Percentiles rank a stretch among this genome's conserved stretches.
phyloP scores from a whole-genome alignment of 108 stramenopile species.

The Stephanodiscus triporus region DNA sequence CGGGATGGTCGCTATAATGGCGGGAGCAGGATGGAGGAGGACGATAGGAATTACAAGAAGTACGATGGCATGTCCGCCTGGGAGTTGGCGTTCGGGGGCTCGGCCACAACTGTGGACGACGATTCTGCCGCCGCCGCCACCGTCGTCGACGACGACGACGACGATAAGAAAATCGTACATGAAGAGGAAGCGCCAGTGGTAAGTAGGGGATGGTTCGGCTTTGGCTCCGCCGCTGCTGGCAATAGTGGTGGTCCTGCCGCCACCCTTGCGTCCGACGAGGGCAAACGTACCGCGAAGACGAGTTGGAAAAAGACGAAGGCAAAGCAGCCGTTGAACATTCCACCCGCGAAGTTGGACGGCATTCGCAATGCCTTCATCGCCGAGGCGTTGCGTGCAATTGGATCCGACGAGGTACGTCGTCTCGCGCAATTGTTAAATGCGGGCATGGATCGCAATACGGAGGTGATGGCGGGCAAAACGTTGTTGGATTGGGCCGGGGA shows the following conservation, averaged over 20 bases:
- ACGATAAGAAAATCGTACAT: conserved; percentile 1
- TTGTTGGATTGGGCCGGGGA: conserved; percentile 73
- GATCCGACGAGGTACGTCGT: conserved; percentile 78
- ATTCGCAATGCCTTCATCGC: conserved; percentile 86
- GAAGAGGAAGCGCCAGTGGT: conserved; percentile 24
- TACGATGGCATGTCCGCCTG: conserved; percentile 73
- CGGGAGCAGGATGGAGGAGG: conserved; percentile 17
- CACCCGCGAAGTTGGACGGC: conserved; percentile 71
- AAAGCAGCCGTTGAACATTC: conserved; percentile 62
- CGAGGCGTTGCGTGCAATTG: conserved; percentile 84
- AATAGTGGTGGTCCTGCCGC: conserved; percentile 10
- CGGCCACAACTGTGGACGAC: background rate
- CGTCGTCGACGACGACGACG: conserved; percentile 10
- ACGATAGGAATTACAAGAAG: conserved; percentile 54
- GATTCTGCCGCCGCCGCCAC: too few species aligned
- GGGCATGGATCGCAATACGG: conserved; percentile 63
- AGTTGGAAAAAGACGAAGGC: background rate
- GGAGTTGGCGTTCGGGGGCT: conserved; percentile 82
- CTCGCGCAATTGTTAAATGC: conserved; percentile 68
- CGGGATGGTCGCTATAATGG: too few species aligned
- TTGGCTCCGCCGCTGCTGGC: conserved; percentile 12
- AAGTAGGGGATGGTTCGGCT: conserved; percentile 46
- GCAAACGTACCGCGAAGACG: conserved; percentile 6
- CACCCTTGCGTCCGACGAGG: conserved; percentile 14
- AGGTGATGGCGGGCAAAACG: conserved; percentile 67